These are phyloP conservation scores for Echinochloa phyllopogon DNA, from an alignment of 176 grass and related monocot genomes.

Conservation along the genomic window DNA sequence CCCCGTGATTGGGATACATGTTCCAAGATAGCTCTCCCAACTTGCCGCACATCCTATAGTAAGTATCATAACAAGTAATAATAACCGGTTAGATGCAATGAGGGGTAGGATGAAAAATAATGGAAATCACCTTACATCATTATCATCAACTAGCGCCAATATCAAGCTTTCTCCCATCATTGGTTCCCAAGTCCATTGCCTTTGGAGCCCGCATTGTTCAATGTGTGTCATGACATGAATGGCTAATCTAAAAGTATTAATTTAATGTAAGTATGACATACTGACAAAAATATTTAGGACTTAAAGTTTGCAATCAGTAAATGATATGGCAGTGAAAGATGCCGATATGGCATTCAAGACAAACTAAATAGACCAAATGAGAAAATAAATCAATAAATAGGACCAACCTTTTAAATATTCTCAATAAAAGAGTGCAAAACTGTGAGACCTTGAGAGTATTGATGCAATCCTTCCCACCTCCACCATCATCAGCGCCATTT, in stretches of 20 bases:
- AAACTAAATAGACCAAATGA: constrained; percentile 37
- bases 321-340: constrained; percentile 33
- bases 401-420: constrained; percentile 80
- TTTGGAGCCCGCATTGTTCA: constrained; percentile 76
- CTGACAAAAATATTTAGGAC: neutral
- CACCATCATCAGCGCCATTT: constrained; percentile 84
- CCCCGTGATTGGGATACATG: constrained; percentile 76
- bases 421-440: constrained; percentile 60
- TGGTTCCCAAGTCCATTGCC: constrained; percentile 90
- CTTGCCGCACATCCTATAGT: constrained; percentile 82
- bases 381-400: constrained; percentile 35
- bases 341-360: constrained; percentile 17
- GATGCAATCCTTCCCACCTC: constrained; percentile 71
- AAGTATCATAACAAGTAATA: constrained; percentile 33
- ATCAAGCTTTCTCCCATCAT: constrained; percentile 96
- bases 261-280: constrained; percentile 38
- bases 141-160: constrained; percentile 75
- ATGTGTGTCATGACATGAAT: constrained; percentile 81
- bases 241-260: constrained; percentile 66
- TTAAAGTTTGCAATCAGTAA: constrained; percentile 30
- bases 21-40: constrained; percentile 83
- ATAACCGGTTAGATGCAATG: constrained; percentile 24
- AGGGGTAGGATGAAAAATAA: constrained; percentile 42
- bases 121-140: constrained; percentile 70
- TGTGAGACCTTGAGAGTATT: constrained; percentile 79